phyloP scores from a whole-genome alignment of 75 land plant genomes.

The Ceratopteris richardii region DNA sequence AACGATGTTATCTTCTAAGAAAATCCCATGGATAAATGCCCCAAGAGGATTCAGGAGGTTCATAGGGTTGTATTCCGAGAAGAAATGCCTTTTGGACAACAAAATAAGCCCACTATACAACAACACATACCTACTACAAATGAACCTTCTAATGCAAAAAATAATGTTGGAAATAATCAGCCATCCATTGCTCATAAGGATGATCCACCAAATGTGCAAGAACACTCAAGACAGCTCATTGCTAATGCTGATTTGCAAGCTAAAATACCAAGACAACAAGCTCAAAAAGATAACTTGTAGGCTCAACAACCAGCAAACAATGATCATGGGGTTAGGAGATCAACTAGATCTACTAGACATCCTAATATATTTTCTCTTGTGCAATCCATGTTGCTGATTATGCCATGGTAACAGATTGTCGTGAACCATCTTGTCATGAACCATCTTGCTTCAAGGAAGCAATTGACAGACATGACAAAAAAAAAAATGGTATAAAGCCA shows the following conservation, averaged over 20 bases:
- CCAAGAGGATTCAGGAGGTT: neutral
- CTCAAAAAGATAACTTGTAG: too few relatives aligned
- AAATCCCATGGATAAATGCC: neutral
- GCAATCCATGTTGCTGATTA: neutral
- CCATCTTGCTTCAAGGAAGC: constrained; percentile 2
- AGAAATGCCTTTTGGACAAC: neutral
- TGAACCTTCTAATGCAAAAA: neutral
- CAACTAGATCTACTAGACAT: neutral
- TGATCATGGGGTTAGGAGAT: neutral
- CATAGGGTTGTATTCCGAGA: neutral
- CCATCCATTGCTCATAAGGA: neutral
- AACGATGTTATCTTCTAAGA: neutral
- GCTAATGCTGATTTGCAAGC: too few relatives aligned
- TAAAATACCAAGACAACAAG: neutral
- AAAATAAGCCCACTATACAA: neutral
- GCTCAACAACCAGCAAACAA: neutral
- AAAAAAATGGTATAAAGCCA: constrained; percentile 1
- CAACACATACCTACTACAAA: neutral
- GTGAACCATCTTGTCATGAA: constrained; percentile 6
- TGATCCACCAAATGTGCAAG: neutral
- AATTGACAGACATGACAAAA: neutral
- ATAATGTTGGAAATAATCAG: neutral
- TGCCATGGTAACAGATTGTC: neutral
- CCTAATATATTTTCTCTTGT: neutral
- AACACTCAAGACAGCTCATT: too few relatives aligned